Evolutionary conservation across 2,329 filamentous ascomycete species (phyloP).

Genomic region (Stagonosporopsis rhizophila): DNA sequence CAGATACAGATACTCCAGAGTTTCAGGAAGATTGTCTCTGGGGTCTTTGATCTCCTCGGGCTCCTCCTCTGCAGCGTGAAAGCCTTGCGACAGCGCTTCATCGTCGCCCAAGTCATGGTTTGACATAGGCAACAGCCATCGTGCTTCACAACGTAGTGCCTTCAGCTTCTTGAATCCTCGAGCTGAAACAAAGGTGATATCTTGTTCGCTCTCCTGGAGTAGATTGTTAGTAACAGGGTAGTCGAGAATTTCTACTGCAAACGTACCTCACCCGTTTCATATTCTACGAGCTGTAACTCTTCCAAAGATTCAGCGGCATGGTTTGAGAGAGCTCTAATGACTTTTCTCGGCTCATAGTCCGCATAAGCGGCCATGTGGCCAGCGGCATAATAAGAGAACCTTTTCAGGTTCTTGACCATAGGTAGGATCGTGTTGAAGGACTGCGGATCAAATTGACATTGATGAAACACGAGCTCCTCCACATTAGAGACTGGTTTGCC

Average conservation of each 20-base stretch:
- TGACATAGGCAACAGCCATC: background rate
- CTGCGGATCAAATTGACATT: conserved; percentile 13
- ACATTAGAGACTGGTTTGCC: conserved; percentile 15
- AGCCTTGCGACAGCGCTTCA: background rate
- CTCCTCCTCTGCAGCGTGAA: background rate
- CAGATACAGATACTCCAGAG: conserved; percentile 11
- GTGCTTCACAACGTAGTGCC: conserved; percentile 4
- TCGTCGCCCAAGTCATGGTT: background rate
- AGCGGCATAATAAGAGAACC: conserved; percentile 17
- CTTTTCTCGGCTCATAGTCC: conserved; percentile 13
- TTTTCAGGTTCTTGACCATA: conserved; percentile 16
- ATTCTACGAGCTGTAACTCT: conserved; percentile 1
- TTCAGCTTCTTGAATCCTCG: conserved; percentile 5
- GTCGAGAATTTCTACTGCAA: background rate
- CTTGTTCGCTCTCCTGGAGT: background rate
- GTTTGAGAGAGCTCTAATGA: conserved; percentile 14
- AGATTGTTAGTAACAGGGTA: background rate
- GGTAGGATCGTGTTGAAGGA: conserved; percentile 14
- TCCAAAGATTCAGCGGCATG: conserved; percentile 17
- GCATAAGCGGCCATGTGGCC: conserved; percentile 7
- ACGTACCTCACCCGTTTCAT: background rate
- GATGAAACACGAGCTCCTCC: conserved; percentile 17
- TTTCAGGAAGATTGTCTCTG: conserved; percentile 8
- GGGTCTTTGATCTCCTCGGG: background rate
- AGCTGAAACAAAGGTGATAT: background rate